These are phyloP conservation scores for Nigrospora oryzae DNA, from an alignment of 2,329 filamentous ascomycete genomes.

Conservation along the genomic window DNA sequence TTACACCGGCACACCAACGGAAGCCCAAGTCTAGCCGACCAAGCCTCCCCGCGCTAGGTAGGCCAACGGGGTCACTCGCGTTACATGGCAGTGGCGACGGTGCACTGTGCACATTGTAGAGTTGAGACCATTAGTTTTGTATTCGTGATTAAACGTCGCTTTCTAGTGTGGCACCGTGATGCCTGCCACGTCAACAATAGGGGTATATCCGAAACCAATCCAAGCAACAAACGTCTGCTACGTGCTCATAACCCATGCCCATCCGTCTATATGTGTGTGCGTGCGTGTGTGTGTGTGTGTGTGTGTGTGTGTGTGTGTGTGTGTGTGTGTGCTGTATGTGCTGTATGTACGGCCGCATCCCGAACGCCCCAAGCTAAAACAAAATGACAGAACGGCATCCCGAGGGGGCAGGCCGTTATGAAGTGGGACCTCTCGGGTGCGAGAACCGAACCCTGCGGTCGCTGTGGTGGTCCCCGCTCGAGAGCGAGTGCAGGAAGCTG, in stretches of 20 bases:
- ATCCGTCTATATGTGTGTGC: neutral
- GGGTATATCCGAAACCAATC: slow-evolving; percentile 1
- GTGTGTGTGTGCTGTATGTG: too few species aligned
- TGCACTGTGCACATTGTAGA: too few species aligned
- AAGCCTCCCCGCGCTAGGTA: too few species aligned
- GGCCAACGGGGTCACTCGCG: too few species aligned
- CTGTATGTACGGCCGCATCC: too few species aligned
- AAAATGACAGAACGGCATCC: neutral
- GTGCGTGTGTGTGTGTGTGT: neutral
- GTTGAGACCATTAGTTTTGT: too few species aligned
- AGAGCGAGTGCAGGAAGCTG: slow-evolving; percentile 16
- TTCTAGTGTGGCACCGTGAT: too few species aligned
- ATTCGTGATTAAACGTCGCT: too few species aligned
- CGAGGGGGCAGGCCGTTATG: neutral
- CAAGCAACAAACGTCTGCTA: neutral
- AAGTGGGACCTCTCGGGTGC: neutral
- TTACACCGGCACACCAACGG: too few species aligned
- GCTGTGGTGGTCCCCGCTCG: slow-evolving; percentile 13
- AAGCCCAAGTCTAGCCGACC: too few species aligned
- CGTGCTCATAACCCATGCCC: neutral
- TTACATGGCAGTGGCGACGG: too few species aligned
- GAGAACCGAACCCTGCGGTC: slow-evolving; percentile 9
- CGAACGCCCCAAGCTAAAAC: too few species aligned
- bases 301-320: neutral
- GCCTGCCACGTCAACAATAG: neutral